Conservation (phyloP, 1,284 basidiomycete genomes). For the Boletus mariae region DNA sequence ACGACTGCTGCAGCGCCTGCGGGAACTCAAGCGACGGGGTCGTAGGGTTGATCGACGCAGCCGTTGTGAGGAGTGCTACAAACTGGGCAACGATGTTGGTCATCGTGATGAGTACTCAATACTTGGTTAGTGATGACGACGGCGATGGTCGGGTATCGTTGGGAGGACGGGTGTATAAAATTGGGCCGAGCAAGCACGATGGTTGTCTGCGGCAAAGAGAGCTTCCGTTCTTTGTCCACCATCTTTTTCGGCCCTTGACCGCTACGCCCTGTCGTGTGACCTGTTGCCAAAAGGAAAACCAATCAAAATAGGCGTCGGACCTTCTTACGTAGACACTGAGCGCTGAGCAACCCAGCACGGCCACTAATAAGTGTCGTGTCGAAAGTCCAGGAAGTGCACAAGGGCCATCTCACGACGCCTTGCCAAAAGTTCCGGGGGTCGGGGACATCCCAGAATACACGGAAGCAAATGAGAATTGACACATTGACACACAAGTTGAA, state of each 20-base stretch:
- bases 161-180: not conserved
- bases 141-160: not conserved
- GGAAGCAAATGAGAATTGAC: too few relatives aligned
- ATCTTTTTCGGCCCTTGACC: not conserved
- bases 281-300: not conserved
- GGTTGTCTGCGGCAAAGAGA: not conserved
- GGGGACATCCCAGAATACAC: too few relatives aligned
- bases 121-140: too few relatives aligned
- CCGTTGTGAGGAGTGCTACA: not conserved
- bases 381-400: not conserved
- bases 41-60: conserved; percentile 9
- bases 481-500: too few relatives aligned
- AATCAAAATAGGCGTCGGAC: not conserved
- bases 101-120: not conserved
- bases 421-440: too few relatives aligned
- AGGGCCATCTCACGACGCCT: too few relatives aligned
- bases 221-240: not conserved
- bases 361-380: not conserved
- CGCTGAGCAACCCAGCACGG: not conserved
- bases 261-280: not conserved
- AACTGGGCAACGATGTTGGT: not conserved
- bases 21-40: conserved; percentile 13
- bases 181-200: not conserved
- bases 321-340: not conserved
- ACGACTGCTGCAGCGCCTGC: conserved; percentile 13